Conservation (phyloP, 176 grass and related monocot species). For the Eragrostis nindensis region DNA sequence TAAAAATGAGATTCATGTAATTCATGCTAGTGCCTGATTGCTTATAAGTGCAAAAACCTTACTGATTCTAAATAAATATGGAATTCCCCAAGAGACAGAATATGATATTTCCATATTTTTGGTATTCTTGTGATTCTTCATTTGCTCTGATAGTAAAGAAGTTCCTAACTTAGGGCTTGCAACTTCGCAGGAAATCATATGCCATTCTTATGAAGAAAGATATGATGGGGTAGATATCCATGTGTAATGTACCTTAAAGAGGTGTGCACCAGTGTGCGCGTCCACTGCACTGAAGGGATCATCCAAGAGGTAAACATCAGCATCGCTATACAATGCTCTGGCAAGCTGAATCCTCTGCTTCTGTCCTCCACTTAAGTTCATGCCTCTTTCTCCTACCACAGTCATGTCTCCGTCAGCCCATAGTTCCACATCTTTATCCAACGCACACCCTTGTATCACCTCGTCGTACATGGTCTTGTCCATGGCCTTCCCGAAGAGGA, state of each 20-base stretch:
- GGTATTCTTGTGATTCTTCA: conserved; percentile 1
- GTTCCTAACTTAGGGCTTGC: background rate
- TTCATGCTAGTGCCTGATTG: background rate
- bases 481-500: conserved; percentile 85
- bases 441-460: conserved; percentile 73
- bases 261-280: conserved; percentile 77
- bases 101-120: background rate
- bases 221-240: conserved; percentile 16
- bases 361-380: conserved; percentile 94
- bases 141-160: background rate
- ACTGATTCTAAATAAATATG: background rate
- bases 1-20: background rate
- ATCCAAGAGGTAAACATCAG: conserved; percentile 82
- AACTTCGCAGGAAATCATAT: background rate
- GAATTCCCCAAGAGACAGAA: background rate
- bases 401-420: conserved; percentile 82
- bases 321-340: conserved; percentile 75
- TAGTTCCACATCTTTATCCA: conserved; percentile 72
- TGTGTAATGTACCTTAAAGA: conserved; percentile 65
- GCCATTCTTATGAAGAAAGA: background rate
- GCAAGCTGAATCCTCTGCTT: conserved; percentile 95
- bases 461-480: conserved; percentile 66
- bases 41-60: conserved; percentile 3
- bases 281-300: conserved; percentile 96
- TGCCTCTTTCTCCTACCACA: conserved; percentile 75